Conservation (phyloP, 164 flowering plant genomes). For the Vitis cinerea region DNA sequence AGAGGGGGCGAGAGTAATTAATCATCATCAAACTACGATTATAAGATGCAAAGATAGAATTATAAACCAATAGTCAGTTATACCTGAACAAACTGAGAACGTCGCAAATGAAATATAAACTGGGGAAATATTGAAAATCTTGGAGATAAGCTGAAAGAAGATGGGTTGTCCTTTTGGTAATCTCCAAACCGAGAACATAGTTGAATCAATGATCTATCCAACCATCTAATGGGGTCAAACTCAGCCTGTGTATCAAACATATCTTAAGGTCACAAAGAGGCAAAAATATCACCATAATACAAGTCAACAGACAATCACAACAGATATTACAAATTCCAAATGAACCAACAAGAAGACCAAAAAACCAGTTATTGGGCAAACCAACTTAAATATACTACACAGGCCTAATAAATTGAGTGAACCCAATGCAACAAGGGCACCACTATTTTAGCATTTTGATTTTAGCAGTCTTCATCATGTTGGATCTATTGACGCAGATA, state of each 20-base stretch:
- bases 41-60: not conserved
- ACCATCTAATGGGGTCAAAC: constrained; percentile 95
- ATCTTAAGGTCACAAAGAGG: constrained; percentile 1
- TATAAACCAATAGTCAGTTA: not conserved
- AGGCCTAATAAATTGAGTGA: not conserved
- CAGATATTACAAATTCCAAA: not conserved
- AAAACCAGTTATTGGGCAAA: not conserved
- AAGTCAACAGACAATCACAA: not conserved
- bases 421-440: not conserved
- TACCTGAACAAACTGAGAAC: constrained; percentile 99
- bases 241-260: constrained; percentile 67
- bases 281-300: not conserved
- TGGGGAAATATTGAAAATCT: constrained; percentile 93
- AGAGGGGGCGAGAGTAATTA: not conserved
- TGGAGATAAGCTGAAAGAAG: constrained; percentile 85
- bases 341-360: not conserved
- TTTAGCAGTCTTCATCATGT: too few species aligned
- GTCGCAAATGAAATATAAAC: constrained; percentile 83
- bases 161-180: constrained; percentile 86
- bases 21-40: not conserved
- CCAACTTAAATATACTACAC: constrained; percentile 1
- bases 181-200: constrained; percentile 90
- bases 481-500: too few species aligned
- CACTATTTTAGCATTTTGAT: too few species aligned
- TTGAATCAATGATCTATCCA: constrained; percentile 84